Percentiles rank a stretch among this genome's conserved stretches.
phyloP scores from a whole-genome alignment of 768 basidiomycete species.

The Rickenella mellea region DNA sequence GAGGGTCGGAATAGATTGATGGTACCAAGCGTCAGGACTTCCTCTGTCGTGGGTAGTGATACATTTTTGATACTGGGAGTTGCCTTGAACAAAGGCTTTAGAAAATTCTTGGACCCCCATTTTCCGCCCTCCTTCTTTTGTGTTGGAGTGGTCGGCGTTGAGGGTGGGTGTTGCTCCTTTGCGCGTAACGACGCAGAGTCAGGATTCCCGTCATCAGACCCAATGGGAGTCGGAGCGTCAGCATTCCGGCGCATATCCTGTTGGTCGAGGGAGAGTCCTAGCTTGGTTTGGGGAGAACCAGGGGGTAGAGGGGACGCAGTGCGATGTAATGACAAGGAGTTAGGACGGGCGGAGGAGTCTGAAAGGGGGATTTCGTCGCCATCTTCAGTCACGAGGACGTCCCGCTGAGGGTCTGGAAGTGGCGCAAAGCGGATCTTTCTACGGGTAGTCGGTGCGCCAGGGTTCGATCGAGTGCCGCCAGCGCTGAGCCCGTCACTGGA shows the following conservation, averaged over 20 bases:
- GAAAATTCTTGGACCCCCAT: slow-evolving; percentile 21
- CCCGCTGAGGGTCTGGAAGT: slow-evolving; percentile 64
- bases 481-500: slow-evolving; percentile 4
- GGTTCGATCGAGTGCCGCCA: slow-evolving; percentile 5
- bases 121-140: slow-evolving; percentile 3
- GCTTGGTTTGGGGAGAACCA: no score
- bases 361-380: slow-evolving; percentile 30
- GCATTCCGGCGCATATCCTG: no score
- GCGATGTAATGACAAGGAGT: no score
- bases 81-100: slow-evolving; percentile 21
- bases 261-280: no score
- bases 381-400: slow-evolving; percentile 32
- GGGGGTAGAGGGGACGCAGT: no score
- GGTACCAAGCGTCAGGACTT: slow-evolving; percentile 19
- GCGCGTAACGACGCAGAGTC: no score
- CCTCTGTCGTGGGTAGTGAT: slow-evolving; percentile 18
- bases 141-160: slow-evolving; percentile 6
- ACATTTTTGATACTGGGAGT: no score
- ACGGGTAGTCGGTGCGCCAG: slow-evolving; percentile 15
- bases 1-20: not conserved
- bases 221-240: no score
- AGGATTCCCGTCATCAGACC: no score
- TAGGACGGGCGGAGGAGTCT: slow-evolving; percentile 15
- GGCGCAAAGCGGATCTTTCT: slow-evolving; percentile 72
- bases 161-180: slow-evolving; percentile 10